Percentiles rank a stretch among this genome's conserved stretches.
phyloP scores from a whole-genome alignment of 371 early-diverging fungal species.

The Zancudomyces culisetae region DNA sequence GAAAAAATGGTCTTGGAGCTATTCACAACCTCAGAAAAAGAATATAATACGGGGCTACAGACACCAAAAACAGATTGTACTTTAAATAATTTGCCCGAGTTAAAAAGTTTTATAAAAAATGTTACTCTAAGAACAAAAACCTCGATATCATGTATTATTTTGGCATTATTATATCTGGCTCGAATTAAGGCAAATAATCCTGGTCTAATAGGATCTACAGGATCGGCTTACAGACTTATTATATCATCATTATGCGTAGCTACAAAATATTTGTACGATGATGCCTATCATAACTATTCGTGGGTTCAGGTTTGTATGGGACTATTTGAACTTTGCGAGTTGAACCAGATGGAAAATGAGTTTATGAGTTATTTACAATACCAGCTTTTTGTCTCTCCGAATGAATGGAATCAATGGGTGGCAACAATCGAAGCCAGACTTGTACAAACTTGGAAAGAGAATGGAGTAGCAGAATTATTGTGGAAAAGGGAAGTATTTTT shows the following conservation, averaged over 20 bases:
- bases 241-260: constrained; percentile 36
- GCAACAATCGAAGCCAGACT: constrained; percentile 29
- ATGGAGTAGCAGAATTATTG: constrained; percentile 19
- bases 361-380: constrained; percentile 33
- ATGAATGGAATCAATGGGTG: constrained; percentile 32
- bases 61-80: neutral
- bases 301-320: constrained; percentile 36
- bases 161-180: constrained; percentile 32
- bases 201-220: constrained; percentile 30
- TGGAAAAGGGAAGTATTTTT: constrained; percentile 20
- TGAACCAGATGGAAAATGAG: constrained; percentile 46
- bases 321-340: constrained; percentile 29
- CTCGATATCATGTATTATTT: constrained; percentile 23
- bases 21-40: neutral
- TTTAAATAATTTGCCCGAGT: constrained; percentile 7
- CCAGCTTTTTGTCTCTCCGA: constrained; percentile 26
- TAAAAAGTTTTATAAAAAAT: constrained; percentile 22
- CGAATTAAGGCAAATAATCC: constrained; percentile 33
- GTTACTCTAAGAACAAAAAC: constrained; percentile 31
- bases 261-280: constrained; percentile 38
- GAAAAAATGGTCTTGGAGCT: neutral
- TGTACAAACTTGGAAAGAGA: constrained; percentile 21
- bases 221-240: constrained; percentile 33
- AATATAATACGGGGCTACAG: neutral
- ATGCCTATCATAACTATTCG: constrained; percentile 41